Base-by-base conservation (phyloP, 225 moss, liverwort and hornwort species). In the Polytrichum commune region DNA sequence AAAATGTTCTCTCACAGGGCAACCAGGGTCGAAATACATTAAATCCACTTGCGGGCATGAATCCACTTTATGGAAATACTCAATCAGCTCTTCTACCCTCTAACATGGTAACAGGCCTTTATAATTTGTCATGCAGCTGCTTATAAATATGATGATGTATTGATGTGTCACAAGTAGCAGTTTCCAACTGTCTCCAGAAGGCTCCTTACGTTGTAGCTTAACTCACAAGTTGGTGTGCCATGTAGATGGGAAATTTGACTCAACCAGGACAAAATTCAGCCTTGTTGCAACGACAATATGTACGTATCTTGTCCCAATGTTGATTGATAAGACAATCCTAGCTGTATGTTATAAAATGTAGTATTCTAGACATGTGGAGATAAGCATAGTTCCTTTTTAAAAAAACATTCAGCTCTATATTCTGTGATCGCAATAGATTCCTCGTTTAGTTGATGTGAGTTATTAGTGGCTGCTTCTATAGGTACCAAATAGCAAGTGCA, bases 1-100 rank as follows among this genome's bases (percentile, higher is more conserved):
- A 89, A 71, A 91, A 86, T 63, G 63, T 80, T 25, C 75, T 92
- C 16, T 83, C 81, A 53, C 93, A 90, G 78, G 89, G 78, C 27
- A 84, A 68, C 69, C 93, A 91, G 84, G 90, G 83, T 74, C 86
- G 96, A 38, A 70, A 80, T 70, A 92, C 93, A 53, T 77, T 96
- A 80, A 93, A 87, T 78, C 96, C 89, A 76, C 78, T 89, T 69
- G 81, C 69, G 29, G 55, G 66, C 64, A 85, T 76, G 77, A 89
- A 80, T 55, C 74, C 81, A 20, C 56, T 86, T 27, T 89, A 89
- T 60, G 89, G 83, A 26, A 89, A 84, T 61, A 81, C 77, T 67
- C 89, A 89, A 67, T 76, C 89, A 55, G 75, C 83, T 58, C 66
- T 89, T 46, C 65, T 89, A 64, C 79, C 86, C 64, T 86, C 89